phyloP scores from a whole-genome alignment of 2,329 filamentous ascomycete species.

The Neonectria sp. region DNA sequence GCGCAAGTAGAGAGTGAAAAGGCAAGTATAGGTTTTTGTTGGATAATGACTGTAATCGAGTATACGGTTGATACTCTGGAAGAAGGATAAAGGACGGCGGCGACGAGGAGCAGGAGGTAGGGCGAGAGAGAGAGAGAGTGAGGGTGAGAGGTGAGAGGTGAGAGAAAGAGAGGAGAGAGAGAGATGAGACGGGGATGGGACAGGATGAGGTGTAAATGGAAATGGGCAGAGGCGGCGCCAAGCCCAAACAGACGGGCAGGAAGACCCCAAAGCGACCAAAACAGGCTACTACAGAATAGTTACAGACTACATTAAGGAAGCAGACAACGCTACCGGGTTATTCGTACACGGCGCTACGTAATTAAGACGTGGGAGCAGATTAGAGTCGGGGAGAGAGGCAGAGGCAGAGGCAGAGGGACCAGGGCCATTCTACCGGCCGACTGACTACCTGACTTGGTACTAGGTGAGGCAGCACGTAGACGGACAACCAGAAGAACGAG shows the following conservation, averaged over 20 bases:
- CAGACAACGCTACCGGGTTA: neutral
- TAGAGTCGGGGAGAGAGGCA: neutral
- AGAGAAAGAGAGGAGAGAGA: slow-evolving; percentile 4
- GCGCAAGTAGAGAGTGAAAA: neutral
- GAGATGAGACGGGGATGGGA: slow-evolving; percentile 3
- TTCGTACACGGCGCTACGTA: slow-evolving; percentile 7
- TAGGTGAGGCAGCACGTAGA: neutral
- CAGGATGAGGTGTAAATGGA: slow-evolving; percentile 28
- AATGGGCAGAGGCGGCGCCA: slow-evolving; percentile 24
- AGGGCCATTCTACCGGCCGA: neutral
- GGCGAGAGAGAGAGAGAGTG: slow-evolving; percentile 1
- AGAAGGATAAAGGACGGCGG: slow-evolving; percentile 28
- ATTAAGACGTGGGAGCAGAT: neutral
- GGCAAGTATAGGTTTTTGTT: neutral
- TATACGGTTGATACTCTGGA: slow-evolving; percentile 3
- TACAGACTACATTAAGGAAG: neutral
- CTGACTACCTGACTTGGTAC: neutral
- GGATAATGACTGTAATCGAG: slow-evolving; percentile 6
- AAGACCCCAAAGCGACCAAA: slow-evolving; percentile 10
- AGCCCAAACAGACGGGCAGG: slow-evolving; percentile 10
- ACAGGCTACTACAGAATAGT: neutral
- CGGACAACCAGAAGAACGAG: neutral
- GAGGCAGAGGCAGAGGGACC: neutral
- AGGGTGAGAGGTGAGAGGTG: neutral
- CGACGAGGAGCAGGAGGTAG: slow-evolving; percentile 9